A percentile compares a stretch with the other conserved stretches of the same genome.
These are phyloP conservation scores for Cladosporium phlei DNA, from an alignment of 2,329 filamentous ascomycete genomes.

Conservation along the genomic window DNA sequence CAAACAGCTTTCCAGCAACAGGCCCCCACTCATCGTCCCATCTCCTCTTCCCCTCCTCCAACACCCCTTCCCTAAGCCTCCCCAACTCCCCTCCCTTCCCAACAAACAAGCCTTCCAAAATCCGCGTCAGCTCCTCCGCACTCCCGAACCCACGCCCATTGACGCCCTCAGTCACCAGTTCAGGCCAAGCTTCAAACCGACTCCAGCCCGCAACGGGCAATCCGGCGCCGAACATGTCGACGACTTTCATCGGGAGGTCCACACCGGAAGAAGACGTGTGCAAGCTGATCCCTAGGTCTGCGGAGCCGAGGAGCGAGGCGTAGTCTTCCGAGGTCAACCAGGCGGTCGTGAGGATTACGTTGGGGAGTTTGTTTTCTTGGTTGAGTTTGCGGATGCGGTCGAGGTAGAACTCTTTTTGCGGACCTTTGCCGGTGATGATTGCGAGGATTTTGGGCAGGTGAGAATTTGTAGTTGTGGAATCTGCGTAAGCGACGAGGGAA, in stretches of 20 bases:
- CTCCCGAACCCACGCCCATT: constrained; percentile 85
- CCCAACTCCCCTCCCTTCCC: constrained; percentile 53
- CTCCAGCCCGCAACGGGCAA: constrained; percentile 85
- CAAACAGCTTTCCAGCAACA: constrained; percentile 68
- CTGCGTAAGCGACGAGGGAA: constrained; percentile 67
- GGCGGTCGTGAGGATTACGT: constrained; percentile 69
- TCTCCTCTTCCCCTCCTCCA: constrained; percentile 63
- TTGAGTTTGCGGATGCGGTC: constrained; percentile 59
- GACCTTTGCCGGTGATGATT: constrained; percentile 92
- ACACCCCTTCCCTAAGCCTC: constrained; percentile 73
- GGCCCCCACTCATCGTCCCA: constrained; percentile 95
- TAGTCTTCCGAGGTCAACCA: constrained; percentile 86
- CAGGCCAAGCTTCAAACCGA: constrained; percentile 79
- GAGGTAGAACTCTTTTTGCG: constrained; percentile 73
- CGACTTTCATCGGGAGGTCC: constrained; percentile 97
- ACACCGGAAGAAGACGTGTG: constrained; percentile 93
- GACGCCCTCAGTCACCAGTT: constrained; percentile 80
- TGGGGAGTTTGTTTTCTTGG: constrained; percentile 58
- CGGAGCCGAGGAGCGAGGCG: constrained; percentile 73
- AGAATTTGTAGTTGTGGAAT: constrained; percentile 37
- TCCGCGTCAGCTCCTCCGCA: constrained; percentile 58
- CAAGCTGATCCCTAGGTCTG: constrained; percentile 84
- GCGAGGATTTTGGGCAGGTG: constrained; percentile 65
- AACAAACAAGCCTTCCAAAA: constrained; percentile 61
- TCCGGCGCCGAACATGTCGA: constrained; percentile 97